Conservation (phyloP, 2,329 filamentous ascomycete genomes). For the Fusarium pilosicola region DNA sequence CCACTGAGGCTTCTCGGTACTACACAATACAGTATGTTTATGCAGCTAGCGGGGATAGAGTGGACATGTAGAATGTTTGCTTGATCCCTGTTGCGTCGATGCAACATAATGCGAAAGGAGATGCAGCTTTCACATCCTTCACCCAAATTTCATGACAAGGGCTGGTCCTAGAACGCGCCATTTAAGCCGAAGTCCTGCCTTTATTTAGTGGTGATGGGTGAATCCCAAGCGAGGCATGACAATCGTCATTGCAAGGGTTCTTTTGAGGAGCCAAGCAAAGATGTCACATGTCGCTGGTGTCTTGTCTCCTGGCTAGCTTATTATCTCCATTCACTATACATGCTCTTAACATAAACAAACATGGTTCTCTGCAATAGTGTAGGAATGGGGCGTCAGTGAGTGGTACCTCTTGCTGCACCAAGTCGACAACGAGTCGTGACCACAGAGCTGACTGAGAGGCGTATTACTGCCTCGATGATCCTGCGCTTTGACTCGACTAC, state of each 20-base stretch:
- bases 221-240: background rate
- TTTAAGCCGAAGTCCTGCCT: background rate
- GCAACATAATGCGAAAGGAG: background rate
- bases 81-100: background rate
- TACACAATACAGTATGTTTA: background rate
- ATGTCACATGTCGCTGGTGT: background rate
- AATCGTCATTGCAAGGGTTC: background rate
- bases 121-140: background rate
- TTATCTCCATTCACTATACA: background rate
- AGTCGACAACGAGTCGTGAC: background rate
- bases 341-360: background rate
- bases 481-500: background rate
- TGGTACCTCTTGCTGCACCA: background rate
- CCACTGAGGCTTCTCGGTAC: background rate
- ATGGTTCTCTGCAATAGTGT: background rate
- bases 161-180: slow-evolving; percentile 8
- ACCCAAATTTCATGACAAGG: background rate
- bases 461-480: background rate
- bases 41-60: slow-evolving; percentile 2
- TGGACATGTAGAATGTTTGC: slow-evolving; percentile 9
- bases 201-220: background rate
- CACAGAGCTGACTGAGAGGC: background rate
- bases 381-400: background rate
- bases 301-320: background rate
- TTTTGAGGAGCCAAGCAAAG: background rate